Conservation (phyloP, 768 basidiomycete genomes). For the Suillus cothurnatus region DNA sequence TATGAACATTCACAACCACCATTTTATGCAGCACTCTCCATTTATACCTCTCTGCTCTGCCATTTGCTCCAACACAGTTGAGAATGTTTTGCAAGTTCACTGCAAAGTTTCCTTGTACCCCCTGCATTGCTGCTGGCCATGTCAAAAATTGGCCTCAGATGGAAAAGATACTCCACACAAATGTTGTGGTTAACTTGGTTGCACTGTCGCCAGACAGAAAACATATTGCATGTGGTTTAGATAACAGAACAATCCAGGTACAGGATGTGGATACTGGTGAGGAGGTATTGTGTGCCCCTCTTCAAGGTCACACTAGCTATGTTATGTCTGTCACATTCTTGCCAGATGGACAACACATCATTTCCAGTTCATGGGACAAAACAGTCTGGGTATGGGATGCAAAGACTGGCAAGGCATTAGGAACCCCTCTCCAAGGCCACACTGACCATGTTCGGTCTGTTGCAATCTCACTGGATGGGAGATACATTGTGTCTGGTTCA, state of each 20-base stretch:
- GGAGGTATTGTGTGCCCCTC: no score
- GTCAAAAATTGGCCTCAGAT: no score
- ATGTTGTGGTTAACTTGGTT: no score
- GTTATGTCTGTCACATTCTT: neutral
- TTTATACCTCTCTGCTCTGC: neutral
- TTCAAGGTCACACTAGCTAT: rapidly evolving
- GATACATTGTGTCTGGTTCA: neutral
- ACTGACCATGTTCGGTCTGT: rapidly evolving
- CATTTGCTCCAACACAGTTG: neutral
- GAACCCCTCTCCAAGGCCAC: neutral
- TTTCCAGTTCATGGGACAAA: neutral
- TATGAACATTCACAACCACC: neutral
- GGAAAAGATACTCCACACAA: no score
- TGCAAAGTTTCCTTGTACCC: neutral
- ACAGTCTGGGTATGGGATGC: neutral
- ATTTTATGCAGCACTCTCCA: neutral
- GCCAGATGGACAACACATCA: neutral
- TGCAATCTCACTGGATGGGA: neutral
- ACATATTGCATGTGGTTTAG: no score
- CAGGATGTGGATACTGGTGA: no score
- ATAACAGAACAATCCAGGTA: no score
- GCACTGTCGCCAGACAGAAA: neutral
- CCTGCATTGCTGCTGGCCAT: neutral
- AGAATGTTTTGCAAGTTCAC: neutral
- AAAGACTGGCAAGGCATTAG: neutral